These are phyloP conservation scores for Debaryomycetaceae sp. DNA, from an alignment of 1,139 yeast species.

Conservation along the genomic window DNA sequence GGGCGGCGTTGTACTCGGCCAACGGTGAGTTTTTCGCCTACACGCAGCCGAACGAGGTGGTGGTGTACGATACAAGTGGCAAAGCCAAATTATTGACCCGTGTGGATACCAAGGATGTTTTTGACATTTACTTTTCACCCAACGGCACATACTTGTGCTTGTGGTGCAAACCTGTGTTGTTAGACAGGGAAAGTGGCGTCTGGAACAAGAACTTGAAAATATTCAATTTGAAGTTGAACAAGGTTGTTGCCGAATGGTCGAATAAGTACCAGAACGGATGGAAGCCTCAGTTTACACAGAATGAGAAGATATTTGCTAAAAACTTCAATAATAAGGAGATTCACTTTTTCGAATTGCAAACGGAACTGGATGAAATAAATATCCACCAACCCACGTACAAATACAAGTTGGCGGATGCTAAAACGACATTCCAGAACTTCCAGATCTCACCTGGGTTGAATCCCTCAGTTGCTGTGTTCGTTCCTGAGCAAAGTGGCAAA, in stretches of 20 bases:
- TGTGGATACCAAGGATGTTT: constrained; percentile 58
- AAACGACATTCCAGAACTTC: constrained; percentile 52
- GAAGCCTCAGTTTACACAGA: constrained; percentile 84
- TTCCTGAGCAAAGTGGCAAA: constrained; percentile 78
- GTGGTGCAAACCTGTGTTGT: constrained; percentile 83
- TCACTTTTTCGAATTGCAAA: constrained; percentile 61
- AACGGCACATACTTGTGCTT: constrained; percentile 80
- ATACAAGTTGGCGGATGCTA: constrained; percentile 59
- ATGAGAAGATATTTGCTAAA: constrained; percentile 70
- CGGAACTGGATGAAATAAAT: constrained; percentile 42
- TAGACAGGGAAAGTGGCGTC: constrained; percentile 59
- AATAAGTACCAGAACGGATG: constrained; percentile 87
- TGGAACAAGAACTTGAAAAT: constrained; percentile 76
- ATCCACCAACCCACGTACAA: constrained; percentile 56
- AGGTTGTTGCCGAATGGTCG: constrained; percentile 62
- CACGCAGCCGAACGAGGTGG: constrained; percentile 55
- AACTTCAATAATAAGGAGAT: constrained; percentile 58
- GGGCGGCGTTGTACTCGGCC: constrained; percentile 48
- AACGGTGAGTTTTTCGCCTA: constrained; percentile 57
- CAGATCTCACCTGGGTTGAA: constrained; percentile 81
- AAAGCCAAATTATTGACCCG: constrained; percentile 33
- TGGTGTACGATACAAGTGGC: constrained; percentile 52
- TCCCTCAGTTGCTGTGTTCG: constrained; percentile 88
- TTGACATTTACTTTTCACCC: constrained; percentile 85
- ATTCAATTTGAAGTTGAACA: constrained; percentile 51